Base-by-base conservation (phyloP, 139 green algal species). In the Penium margaritaceum region DNA sequence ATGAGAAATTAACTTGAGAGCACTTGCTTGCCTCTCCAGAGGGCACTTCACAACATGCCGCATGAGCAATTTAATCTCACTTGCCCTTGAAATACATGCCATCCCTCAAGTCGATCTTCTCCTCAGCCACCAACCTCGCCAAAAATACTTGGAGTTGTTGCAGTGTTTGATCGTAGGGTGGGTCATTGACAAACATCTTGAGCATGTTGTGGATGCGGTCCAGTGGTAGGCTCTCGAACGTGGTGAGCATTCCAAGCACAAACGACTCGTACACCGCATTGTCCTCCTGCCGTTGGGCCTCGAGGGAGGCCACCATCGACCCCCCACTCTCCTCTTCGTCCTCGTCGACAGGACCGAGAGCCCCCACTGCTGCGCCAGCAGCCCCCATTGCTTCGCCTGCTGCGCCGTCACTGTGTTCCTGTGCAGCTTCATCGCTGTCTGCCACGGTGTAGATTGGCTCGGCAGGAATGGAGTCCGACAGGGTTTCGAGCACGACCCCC, bases 201-300 rank as follows among this genome's bases (percentile, higher is more conserved):
- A 97, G 85, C 88, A 96, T 93, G 84, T 94, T 91, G 78, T 97
- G 91, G 53, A 97, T 90, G 2, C 90, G 81, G 30, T 95, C 90
- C 54, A 95, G 63, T 0, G 90, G 83, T 70, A 97, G 74, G 19
- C 39, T 74, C 27, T 89, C 87, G 74, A 90, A 92, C 75, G 95
- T 96, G 19, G 88, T 92, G 7, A 96, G 86, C 87, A 96, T 94
- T 36, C 89, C 89, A 43, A 93, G 83, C 39, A 97, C 85, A 73
- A 91, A 96, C 51, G 51, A 60, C 72, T 86, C 72, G 65, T 84
- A 82, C 27, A 86, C 79, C 17, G 47, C 67, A 64, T 76, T 77
- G 29, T 79, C 76, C 30, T 57, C 33, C 57, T 66, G 39, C 60
- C 35, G 51, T 39, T 73, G 68, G 27, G 78, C 51, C 29, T 78